Percentiles rank a stretch among this genome's conserved stretches.
Conservation (phyloP, 139 green algal genomes). For the Astrephomene gubernaculifera region DNA sequence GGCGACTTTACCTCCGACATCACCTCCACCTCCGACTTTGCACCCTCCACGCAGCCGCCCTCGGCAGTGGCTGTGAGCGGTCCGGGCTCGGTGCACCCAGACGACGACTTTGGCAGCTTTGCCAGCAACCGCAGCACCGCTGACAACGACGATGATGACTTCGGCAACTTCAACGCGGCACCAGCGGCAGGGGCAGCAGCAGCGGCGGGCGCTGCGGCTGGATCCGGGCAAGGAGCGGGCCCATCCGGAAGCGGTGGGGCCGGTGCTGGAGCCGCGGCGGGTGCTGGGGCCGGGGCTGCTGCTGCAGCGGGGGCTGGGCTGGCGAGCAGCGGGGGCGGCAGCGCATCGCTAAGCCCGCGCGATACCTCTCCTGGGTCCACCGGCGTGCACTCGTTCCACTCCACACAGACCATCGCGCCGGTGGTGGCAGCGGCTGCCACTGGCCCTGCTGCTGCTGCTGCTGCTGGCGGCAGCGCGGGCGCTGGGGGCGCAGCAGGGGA, state of each 20-base stretch:
- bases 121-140: slow-evolving; percentile 46
- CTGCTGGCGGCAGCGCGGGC: background rate
- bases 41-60: slow-evolving; percentile 40
- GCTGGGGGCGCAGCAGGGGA: background rate
- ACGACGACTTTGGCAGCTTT: slow-evolving; percentile 43
- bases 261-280: background rate
- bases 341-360: background rate
- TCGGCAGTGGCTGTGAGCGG: slow-evolving; percentile 36
- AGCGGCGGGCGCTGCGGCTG: no score
- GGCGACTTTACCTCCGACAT: slow-evolving; percentile 47
- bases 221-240: no score
- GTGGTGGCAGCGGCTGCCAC: background rate
- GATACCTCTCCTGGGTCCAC: background rate
- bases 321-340: background rate
- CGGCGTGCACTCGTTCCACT: background rate
- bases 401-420: slow-evolving; percentile 10
- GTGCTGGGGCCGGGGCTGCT: background rate
- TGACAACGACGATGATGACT: slow-evolving; percentile 42
- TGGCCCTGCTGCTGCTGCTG: background rate
- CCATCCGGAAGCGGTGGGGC: background rate
- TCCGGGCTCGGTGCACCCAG: slow-evolving; percentile 27
- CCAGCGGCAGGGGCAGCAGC: background rate
- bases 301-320: background rate
- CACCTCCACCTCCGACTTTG: slow-evolving; percentile 38
- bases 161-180: slow-evolving; percentile 27